Conservation (phyloP, 208 protist genomes). For the Entamoeba histolytica region DNA sequence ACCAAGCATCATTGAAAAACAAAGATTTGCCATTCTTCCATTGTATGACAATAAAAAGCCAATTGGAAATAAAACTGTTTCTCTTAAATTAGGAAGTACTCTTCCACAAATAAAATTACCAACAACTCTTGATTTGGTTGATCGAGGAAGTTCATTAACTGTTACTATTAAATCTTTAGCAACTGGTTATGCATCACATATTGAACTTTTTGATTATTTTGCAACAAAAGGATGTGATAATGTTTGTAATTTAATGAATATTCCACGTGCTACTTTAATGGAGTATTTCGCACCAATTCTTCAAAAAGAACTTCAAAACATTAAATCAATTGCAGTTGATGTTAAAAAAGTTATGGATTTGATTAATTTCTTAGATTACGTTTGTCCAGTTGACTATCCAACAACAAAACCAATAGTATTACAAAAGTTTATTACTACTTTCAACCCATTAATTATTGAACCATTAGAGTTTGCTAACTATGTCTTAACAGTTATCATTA, state of each 20-base stretch:
- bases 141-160: not conserved
- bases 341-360: not conserved
- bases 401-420: not conserved
- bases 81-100: not conserved
- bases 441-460: not conserved
- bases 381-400: not conserved
- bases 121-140: not conserved
- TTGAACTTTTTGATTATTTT: not conserved
- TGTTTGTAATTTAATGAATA: not conserved
- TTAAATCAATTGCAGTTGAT: not conserved
- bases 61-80: not conserved
- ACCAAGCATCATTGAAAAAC: not conserved
- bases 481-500: not conserved
- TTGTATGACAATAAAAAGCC: not conserved
- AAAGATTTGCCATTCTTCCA: not conserved
- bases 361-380: not conserved
- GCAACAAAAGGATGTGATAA: not conserved
- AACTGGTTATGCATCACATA: not conserved
- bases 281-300: not conserved
- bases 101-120: not conserved
- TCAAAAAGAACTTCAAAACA: not conserved
- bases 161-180: not conserved
- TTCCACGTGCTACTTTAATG: not conserved
- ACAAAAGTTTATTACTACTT: not conserved
- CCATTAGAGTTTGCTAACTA: not conserved